These are phyloP conservation scores for Penicillium sp. DNA, from an alignment of 2,329 filamentous ascomycete genomes.

Conservation along the genomic window DNA sequence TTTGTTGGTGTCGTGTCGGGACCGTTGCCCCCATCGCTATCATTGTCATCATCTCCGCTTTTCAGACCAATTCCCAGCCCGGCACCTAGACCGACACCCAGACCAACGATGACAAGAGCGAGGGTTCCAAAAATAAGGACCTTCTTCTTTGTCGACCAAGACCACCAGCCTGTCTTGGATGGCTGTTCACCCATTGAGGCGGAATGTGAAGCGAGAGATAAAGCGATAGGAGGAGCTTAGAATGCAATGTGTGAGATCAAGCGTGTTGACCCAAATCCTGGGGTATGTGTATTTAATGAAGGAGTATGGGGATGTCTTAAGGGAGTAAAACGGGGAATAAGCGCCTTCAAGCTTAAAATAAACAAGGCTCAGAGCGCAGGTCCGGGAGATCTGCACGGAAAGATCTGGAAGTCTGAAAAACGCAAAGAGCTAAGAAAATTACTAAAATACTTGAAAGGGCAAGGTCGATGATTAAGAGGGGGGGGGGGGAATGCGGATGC, in stretches of 20 bases:
- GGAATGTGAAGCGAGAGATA: neutral
- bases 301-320: neutral
- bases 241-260: neutral
- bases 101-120: conserved; percentile 40
- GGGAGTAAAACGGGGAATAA: conserved; percentile 6
- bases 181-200: conserved; percentile 9
- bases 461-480: neutral
- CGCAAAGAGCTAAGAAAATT: neutral
- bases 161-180: conserved; percentile 25
- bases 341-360: conserved; percentile 17
- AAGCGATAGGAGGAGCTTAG: neutral
- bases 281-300: neutral
- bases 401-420: neutral
- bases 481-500: conserved; percentile 10
- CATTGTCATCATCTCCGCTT: conserved; percentile 26
- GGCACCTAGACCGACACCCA: conserved; percentile 57
- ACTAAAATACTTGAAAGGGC: neutral
- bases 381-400: conserved; percentile 8
- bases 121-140: conserved; percentile 25
- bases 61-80: conserved; percentile 58
- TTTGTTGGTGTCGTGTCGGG: conserved; percentile 22
- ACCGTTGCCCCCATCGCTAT: conserved; percentile 25
- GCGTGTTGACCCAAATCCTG: neutral
- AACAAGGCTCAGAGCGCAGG: conserved; percentile 2
- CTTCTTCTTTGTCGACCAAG: conserved; percentile 37